Base-by-base conservation (phyloP, 2,329 filamentous ascomycete genomes). In the Colletotrichum nymphaeae region DNA sequence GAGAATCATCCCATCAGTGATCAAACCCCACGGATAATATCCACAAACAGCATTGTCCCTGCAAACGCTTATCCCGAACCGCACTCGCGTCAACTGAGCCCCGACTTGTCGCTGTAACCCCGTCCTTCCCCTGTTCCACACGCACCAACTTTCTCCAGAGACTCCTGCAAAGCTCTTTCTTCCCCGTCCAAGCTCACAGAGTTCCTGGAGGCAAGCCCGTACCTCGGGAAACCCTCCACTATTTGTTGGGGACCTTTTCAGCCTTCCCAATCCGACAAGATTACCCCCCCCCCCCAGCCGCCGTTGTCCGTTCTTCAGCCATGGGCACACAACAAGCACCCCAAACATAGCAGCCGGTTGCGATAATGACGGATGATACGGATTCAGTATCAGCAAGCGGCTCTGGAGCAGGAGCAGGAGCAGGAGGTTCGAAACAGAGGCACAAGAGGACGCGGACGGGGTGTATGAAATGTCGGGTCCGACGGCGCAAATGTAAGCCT, bases 401-500 rank as follows among this genome's bases (percentile, higher is more conserved):
- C 1, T 24, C 58, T 32, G 59, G 53, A 42, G n/a, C n/a, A 7
- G 65, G 26, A 6, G 64, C 19, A 30, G 66, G 59, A 19, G 14
- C 26, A 26, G 26, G 26, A 19, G 14, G 67, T 2, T 55, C 63
- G 35, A 76, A 60, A 49, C 26, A 58, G 32, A 49, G 70, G 28
- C 75, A 73, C 58, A 79, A 77, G 71, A 80, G 81, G 70, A 80
- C 80, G 62, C 78, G 86, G 63, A 86, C 86, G 1, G 85, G 86
- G 16, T 88, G 86, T 78, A 79, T 86, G 75, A 86, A 85, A 67
- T 88, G 86, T 80, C 84, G 86, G 37, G 80, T 84, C 37, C 84
- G 86, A 60, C 79, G 86, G 59, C 82, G 86, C 37, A 88, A 88
- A 79, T 88, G 86, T 86, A 78, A 75, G 83, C 79, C 57, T 22